phyloP scores from a whole-genome alignment of 768 basidiomycete species.

The Hypsizygus marmoreus region DNA sequence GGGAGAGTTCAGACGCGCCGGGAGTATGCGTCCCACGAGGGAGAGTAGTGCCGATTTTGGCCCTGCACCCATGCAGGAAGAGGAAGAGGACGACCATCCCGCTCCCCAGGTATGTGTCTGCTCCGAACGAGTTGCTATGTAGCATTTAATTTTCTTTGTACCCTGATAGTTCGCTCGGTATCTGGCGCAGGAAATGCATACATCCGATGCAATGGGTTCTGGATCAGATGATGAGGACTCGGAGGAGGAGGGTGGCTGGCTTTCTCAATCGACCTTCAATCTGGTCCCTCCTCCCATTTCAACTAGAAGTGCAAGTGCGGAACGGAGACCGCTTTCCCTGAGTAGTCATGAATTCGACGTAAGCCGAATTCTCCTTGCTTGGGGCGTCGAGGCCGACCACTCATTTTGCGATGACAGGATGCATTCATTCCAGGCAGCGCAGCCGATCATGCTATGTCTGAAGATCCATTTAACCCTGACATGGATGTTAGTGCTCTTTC shows the following conservation, averaged over 20 bases:
- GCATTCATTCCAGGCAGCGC: slow-evolving; percentile 45
- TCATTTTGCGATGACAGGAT: too few species aligned
- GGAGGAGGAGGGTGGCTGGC: slow-evolving; percentile 80
- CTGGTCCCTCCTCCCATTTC: slow-evolving; percentile 51
- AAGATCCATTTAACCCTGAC: slow-evolving; percentile 52
- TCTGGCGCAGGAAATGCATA: slow-evolving; percentile 71
- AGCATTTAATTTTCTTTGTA: slow-evolving; percentile 2
- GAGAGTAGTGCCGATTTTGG: slow-evolving; percentile 71
- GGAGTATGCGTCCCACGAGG: slow-evolving; percentile 40
- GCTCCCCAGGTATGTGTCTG: slow-evolving; percentile 43
- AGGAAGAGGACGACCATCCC: slow-evolving; percentile 42
- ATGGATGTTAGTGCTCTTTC: slow-evolving; percentile 49
- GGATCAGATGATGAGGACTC: slow-evolving; percentile 64
- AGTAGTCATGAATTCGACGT: slow-evolving; percentile 56
- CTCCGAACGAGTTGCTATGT: not conserved
- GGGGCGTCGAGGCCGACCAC: not conserved
- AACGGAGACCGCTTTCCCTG: slow-evolving; percentile 42
- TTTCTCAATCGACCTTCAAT: slow-evolving; percentile 75
- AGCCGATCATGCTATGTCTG: slow-evolving; percentile 36
- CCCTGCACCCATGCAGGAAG: slow-evolving; percentile 47
- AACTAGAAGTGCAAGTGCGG: slow-evolving; percentile 36
- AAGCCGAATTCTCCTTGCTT: slow-evolving; percentile 24
- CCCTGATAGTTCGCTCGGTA: slow-evolving; percentile 73
- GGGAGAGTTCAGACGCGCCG: slow-evolving; percentile 62
- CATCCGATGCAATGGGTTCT: slow-evolving; percentile 57